Evolutionary conservation across 2,329 filamentous ascomycete genomes (phyloP).

Genomic region (Penicillium psychrosexuale): DNA sequence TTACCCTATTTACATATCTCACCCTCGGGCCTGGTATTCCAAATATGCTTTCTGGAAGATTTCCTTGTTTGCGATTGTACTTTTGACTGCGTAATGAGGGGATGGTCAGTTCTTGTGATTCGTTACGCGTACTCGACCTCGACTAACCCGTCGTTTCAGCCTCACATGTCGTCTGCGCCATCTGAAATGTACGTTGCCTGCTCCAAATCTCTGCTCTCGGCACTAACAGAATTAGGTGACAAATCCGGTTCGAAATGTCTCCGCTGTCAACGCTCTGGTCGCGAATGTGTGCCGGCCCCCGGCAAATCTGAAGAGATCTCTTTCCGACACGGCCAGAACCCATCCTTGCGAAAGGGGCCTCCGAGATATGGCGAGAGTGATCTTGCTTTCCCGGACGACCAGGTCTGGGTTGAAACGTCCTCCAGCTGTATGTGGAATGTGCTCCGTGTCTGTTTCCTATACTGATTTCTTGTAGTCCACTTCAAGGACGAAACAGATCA

Average conservation of each 20-base stretch:
- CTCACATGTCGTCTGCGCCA: slow-evolving; percentile 40
- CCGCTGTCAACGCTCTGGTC: slow-evolving; percentile 36
- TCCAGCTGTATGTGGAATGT: slow-evolving; percentile 26
- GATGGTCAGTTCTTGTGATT: slow-evolving; percentile 31
- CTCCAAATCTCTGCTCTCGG: background rate
- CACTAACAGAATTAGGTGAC: slow-evolving; percentile 27
- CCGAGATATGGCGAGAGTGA: slow-evolving; percentile 38
- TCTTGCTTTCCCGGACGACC: slow-evolving; percentile 33
- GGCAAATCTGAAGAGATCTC: slow-evolving; percentile 35
- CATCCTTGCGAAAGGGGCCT: slow-evolving; percentile 34
- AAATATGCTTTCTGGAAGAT: slow-evolving; percentile 22
- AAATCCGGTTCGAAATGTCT: slow-evolving; percentile 35
- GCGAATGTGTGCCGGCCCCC: slow-evolving; percentile 35
- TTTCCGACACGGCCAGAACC: slow-evolving; percentile 39
- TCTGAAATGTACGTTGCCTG: slow-evolving; percentile 32
- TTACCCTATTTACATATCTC: slow-evolving; percentile 13
- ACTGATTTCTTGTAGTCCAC: slow-evolving; percentile 23
- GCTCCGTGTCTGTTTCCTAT: background rate
- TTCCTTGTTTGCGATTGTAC: slow-evolving; percentile 20
- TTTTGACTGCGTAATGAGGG: slow-evolving; percentile 37
- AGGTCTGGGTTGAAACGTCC: slow-evolving; percentile 32
- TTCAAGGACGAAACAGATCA: slow-evolving; percentile 39
- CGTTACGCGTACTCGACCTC: background rate
- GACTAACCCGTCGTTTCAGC: slow-evolving; percentile 20
- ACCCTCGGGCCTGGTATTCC: slow-evolving; percentile 11